Base-by-base conservation (phyloP, 176 grass and related monocot genomes). In the Poa pratensis region DNA sequence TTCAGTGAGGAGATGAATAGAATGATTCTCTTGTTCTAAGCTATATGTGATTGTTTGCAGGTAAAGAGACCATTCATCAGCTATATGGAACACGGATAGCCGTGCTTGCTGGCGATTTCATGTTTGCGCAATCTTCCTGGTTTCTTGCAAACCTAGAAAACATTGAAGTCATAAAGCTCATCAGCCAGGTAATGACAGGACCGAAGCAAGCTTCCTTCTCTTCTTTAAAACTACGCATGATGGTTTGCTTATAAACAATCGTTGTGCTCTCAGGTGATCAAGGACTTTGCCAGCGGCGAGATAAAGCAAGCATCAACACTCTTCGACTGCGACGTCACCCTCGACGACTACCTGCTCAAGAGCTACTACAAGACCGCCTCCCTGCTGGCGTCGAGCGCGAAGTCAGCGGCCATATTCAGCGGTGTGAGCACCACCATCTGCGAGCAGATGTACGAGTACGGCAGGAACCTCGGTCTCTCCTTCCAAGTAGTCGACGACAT, bases 91-190 rank as follows among this genome's bases (percentile, higher is more conserved):
- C 96, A 46, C 78, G 91, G 69, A 88, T 99, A 78, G 93, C 94
- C 3, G 91, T 99, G 48, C 94, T 99, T 40, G 93, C 96, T 23
- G 96, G 94, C 10, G 96, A 99, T 83, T 99, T 96, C 45, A 96
- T 99, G 93, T 99, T 96, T 88, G 96, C 94, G 7, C 96, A 99
- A 79, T 96, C 94, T 76, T 99, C 94, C 79, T 99, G 96, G 93
- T 96, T 90, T 78, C 91, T 99, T 28, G 96, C 94, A 80, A 99
- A 99, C 80, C 71, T 99, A 55, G 94, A 99, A 54, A 99, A 99
- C 75, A 83, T 96, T 52, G 94, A 99, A 85, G 96, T 99, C 6
- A 99, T 99, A 54, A 96, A 96, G 59, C 91, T 99, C 71, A 94
- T 99, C 60, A 99, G 96, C 68, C 96, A 99, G 91, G 93, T 99